phyloP scores from a whole-genome alignment of 192 early-diverging fungal species.

The Gonapodya sp. region DNA sequence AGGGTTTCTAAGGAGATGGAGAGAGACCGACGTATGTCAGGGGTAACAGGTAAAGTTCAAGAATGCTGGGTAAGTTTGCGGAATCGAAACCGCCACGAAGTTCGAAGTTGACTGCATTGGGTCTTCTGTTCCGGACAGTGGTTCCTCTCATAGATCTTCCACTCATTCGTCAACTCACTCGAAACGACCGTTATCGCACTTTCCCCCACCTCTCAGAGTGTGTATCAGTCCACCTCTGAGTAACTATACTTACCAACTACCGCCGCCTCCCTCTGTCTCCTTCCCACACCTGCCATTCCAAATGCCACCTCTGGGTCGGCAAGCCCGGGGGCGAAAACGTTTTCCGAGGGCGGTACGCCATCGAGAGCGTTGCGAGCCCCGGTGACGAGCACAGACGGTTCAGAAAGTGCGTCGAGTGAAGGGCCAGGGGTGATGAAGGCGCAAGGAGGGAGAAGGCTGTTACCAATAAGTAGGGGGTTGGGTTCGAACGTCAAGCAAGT shows the following conservation, averaged over 20 bases:
- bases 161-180: too few relatives aligned
- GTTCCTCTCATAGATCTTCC: too few relatives aligned
- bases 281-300: constrained; percentile 13
- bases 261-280: constrained; percentile 62
- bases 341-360: not conserved
- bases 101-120: too few relatives aligned
- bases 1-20: constrained; percentile 56
- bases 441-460: not conserved
- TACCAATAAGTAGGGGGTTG: not conserved
- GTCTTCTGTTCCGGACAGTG: too few relatives aligned
- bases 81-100: too few relatives aligned
- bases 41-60: too few relatives aligned
- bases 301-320: constrained; percentile 33
- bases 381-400: constrained; percentile 89
- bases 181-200: too few relatives aligned
- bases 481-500: not conserved
- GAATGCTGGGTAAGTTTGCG: too few relatives aligned
- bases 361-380: constrained; percentile 70
- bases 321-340: constrained; percentile 12
- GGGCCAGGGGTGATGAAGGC: constrained; percentile 34
- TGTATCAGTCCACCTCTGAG: not conserved
- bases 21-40: too few relatives aligned
- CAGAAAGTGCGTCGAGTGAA: constrained; percentile 53
- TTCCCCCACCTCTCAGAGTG: too few relatives aligned
- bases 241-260: constrained; percentile 59